Percentiles rank a stretch among this genome's conserved stretches.
Conservation (phyloP, 305 asterid genomes). For the Solanum hybrid region DNA sequence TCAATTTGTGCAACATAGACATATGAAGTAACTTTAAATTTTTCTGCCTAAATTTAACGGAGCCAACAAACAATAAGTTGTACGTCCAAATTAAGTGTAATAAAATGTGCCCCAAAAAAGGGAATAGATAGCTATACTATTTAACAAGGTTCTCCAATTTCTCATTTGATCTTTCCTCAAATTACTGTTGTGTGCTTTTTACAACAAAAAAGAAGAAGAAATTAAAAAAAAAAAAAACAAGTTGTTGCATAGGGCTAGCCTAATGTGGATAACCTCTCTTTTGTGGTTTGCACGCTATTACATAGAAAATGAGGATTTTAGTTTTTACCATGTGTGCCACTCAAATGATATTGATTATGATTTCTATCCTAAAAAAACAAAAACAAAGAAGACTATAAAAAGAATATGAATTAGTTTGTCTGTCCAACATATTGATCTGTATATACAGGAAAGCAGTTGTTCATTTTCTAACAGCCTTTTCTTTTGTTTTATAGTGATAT, state of each 20-base stretch:
- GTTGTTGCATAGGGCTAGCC: not conserved
- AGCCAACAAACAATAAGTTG: not conserved
- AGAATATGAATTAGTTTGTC: not conserved
- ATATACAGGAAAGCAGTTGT: not conserved
- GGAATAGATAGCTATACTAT: not conserved
- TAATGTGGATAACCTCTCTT: not conserved
- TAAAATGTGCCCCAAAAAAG: not conserved
- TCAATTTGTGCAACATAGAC: not conserved
- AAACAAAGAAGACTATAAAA: not conserved
- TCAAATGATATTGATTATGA: no score
- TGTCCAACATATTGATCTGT: not conserved
- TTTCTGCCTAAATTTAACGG: not conserved
- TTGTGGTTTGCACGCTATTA: no score
- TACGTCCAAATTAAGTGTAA: not conserved
- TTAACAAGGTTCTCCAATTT: not conserved
- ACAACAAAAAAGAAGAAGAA: not conserved
- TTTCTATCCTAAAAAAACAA: no score
- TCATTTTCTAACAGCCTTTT: not conserved
- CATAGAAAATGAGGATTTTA: no score
- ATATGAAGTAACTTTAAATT: not conserved
- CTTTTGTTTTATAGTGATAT: not conserved
- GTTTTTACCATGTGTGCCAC: not conserved
- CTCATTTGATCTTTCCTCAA: not conserved
- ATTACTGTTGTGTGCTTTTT: not conserved
- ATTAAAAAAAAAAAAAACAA: no score